Conservation (phyloP, 306 rosid species). For the Acacia acuminata region DNA sequence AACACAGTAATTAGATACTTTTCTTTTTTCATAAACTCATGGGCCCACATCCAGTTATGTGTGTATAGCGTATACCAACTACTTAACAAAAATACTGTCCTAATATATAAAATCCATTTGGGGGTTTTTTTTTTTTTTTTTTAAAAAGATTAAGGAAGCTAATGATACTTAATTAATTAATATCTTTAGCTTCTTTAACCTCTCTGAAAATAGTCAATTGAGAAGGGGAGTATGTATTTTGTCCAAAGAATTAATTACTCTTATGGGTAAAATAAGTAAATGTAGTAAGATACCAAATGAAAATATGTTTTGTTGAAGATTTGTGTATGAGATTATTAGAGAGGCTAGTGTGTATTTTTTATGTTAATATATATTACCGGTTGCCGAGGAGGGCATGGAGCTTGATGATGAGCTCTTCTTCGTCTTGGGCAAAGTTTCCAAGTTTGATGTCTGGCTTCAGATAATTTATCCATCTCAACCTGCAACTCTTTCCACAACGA, state of each 20-base stretch:
- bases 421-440: slow-evolving; percentile 69
- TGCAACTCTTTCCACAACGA: slow-evolving; percentile 80
- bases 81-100: background rate
- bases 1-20: no score
- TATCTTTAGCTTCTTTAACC: no score
- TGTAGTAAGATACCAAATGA: background rate
- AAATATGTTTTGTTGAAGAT: background rate
- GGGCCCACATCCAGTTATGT: background rate
- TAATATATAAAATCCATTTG: no score
- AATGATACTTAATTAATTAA: no score
- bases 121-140: no score
- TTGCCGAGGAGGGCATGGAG: slow-evolving; percentile 84
- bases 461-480: slow-evolving; percentile 78
- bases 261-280: background rate
- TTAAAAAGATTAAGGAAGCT: no score
- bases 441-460: slow-evolving; percentile 72
- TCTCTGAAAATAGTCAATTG: fast-evolving
- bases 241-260: background rate
- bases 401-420: slow-evolving; percentile 79
- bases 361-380: slow-evolving; percentile 37
- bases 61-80: background rate
- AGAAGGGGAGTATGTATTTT: no score
- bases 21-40: background rate
- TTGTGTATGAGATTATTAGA: background rate
- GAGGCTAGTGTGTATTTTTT: background rate